These are phyloP conservation scores for Macrophomina tecta DNA, from an alignment of 2,329 filamentous ascomycete genomes.

Conservation along the genomic window DNA sequence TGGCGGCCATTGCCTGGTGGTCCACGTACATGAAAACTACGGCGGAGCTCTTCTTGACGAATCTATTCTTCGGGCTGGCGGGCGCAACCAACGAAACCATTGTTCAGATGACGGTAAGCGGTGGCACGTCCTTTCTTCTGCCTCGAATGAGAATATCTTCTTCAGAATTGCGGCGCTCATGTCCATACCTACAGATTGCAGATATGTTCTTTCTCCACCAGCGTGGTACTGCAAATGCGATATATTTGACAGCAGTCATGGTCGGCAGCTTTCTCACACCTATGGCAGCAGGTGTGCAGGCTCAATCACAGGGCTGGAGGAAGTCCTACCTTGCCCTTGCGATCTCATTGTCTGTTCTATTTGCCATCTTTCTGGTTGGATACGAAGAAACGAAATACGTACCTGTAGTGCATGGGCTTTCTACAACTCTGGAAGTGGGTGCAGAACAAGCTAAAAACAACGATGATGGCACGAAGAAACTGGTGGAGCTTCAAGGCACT, in stretches of 20 bases:
- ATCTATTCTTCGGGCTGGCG: conserved; percentile 50
- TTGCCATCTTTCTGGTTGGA: conserved; percentile 40
- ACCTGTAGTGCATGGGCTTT: not conserved
- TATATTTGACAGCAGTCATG: conserved; percentile 48
- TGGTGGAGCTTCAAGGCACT: not conserved
- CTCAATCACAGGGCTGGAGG: conserved; percentile 51
- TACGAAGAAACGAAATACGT: conserved; percentile 49
- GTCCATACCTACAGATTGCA: conserved; percentile 37
- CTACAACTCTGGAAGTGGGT: not conserved
- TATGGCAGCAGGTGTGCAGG: not conserved
- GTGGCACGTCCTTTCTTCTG: too few species aligned
- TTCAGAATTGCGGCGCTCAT: not conserved
- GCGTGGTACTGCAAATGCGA: conserved; percentile 54
- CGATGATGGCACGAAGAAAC: not conserved
- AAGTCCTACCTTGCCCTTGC: conserved; percentile 58
- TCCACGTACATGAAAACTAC: conserved; percentile 50
- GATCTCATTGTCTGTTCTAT: conserved; percentile 46
- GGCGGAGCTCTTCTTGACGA: conserved; percentile 52
- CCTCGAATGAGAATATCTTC: too few species aligned
- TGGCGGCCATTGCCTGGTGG: conserved; percentile 50
- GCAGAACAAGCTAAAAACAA: not conserved
- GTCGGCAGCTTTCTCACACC: conserved; percentile 20
- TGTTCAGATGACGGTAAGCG: conserved; percentile 42
- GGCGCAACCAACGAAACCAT: conserved; percentile 51
- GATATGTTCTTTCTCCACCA: conserved; percentile 59